phyloP scores from a whole-genome alignment of 129 eudicot species.

The Pseudognaphalium luteoalbum region DNA sequence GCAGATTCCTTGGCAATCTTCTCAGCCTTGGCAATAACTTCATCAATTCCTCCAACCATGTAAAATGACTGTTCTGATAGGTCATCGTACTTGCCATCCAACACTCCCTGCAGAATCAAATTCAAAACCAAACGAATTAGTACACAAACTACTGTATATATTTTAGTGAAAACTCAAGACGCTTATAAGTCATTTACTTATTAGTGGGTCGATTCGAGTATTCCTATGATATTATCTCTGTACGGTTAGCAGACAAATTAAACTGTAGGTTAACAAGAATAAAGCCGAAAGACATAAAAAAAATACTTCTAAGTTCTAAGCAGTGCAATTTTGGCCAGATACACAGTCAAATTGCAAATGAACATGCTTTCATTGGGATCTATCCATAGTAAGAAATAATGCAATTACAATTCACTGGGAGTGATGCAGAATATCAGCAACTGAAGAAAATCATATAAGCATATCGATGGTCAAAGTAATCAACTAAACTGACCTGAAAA shows the following conservation, averaged over 20 bases:
- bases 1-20: slow-evolving; percentile 92
- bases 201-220: neutral
- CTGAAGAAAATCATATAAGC: no score
- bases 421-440: no score
- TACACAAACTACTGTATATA: neutral
- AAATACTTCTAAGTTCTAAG: neutral
- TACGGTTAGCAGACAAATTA: neutral
- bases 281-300: neutral
- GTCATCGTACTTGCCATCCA: slow-evolving; percentile 96
- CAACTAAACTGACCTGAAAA: slow-evolving; percentile 7
- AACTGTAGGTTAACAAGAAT: neutral
- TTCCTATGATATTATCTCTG: neutral
- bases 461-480: neutral
- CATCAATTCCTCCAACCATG: slow-evolving; percentile 99
- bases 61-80: slow-evolving; percentile 89
- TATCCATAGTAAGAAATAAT: neutral
- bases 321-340: neutral
- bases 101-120: slow-evolving; percentile 61
- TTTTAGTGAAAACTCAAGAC: neutral
- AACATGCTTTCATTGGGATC: neutral
- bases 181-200: neutral
- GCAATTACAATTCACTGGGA: neutral
- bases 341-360: neutral
- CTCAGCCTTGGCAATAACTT: slow-evolving; percentile 95
- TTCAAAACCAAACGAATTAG: neutral